Evolutionary conservation across 163 green algal species (phyloP), one percentile per base, ranked within the genome.

Genomic region (Prototheca cutis): DNA sequence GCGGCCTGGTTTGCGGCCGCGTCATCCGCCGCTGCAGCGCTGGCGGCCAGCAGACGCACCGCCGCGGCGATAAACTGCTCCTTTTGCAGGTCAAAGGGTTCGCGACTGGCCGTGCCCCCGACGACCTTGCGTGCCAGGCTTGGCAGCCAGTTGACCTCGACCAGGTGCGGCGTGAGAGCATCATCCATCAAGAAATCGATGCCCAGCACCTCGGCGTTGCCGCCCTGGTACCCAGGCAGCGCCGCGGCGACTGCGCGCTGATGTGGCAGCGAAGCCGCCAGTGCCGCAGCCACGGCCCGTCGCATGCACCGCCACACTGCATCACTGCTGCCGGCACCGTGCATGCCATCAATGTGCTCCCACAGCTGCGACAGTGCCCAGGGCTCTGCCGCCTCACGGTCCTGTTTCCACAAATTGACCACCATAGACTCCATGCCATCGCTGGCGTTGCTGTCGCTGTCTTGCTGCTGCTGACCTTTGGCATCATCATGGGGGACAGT

Each of bases 101-200:
- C 57, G 31, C 30, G 45, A 25, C 2, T 31, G 33, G n/a, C 32
- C 5, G 28, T 4, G 28, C 40, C 18, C 23, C 4, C 25, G 36
- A 76, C 39, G 17, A 79, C 68, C 71, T 83, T 80, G 33, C 69
- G 62, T 2, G 84, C 81, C 55, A 94, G 55, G 8, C 75, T 87
- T 15, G 86, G 86, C 6, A 88, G 78, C 28, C 70, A 75, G 57
- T 94, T 94, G 33, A 89, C 74, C 64, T 92, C 84, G 32, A 92
- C 65, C 48, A 92, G 72, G 81, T 81, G 89, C 13, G 83, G 79
- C 40, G 69, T 59, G 23, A 73, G 57, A 13, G 58, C 39, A 8
- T 56, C 47, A 57, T 91, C 84, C 6, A 91, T 55, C 34, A 91
- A 58, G 48, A 88, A 88, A 61, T 91, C 84, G 7, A 88, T 47